These are phyloP conservation scores for Speleostelium caveatum DNA, from an alignment of 78 protist species.

Conservation along the genomic window DNA sequence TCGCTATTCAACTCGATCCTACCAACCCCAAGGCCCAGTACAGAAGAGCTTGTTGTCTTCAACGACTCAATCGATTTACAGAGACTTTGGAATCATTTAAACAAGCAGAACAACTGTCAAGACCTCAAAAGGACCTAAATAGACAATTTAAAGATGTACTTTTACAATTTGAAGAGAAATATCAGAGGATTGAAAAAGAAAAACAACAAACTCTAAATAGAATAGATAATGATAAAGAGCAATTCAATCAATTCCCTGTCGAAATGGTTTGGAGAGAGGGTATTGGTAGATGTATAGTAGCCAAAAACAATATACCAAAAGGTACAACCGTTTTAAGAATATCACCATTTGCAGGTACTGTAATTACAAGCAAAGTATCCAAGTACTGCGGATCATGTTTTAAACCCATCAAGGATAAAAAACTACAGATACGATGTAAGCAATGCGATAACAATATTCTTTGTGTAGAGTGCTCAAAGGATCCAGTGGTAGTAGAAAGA, in stretches of 20 bases:
- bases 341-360: slow-evolving; percentile 25
- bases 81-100: not conserved
- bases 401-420: not conserved
- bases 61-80: not conserved
- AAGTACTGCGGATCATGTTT: slow-evolving; percentile 41
- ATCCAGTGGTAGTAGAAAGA: not conserved
- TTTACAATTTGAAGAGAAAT: not conserved
- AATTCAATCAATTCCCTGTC: slow-evolving; percentile 55
- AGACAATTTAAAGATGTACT: not conserved
- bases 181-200: not conserved
- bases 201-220: not conserved
- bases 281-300: slow-evolving; percentile 43
- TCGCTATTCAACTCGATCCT: not conserved
- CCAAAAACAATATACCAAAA: slow-evolving; percentile 5
- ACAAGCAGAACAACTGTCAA: not conserved
- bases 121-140: not conserved
- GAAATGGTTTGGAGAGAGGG: slow-evolving; percentile 27
- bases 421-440: not conserved
- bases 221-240: slow-evolving; percentile 11
- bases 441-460: slow-evolving; percentile 12
- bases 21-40: slow-evolving; percentile 37
- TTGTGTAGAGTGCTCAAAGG: slow-evolving; percentile 5
- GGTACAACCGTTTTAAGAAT: slow-evolving; percentile 30
- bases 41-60: slow-evolving; percentile 1
- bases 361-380: not conserved